phyloP scores from a whole-genome alignment of 768 basidiomycete species.

The Lactarius trivialis region DNA sequence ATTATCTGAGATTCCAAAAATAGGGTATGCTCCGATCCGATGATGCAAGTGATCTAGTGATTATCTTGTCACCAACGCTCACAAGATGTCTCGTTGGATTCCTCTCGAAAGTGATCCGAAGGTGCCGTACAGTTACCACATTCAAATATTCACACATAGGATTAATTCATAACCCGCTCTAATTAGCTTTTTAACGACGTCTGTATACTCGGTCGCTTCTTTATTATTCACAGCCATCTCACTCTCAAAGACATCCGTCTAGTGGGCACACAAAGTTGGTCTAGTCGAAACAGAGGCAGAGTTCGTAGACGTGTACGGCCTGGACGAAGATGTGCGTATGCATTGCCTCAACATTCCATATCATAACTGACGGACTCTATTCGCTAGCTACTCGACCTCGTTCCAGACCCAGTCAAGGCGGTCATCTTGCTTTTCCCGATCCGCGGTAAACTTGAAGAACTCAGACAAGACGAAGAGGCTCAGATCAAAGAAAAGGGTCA shows the following conservation, averaged over 20 bases:
- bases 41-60: not conserved
- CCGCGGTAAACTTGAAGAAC: constrained; percentile 42
- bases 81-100: constrained; percentile 45
- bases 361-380: not conserved
- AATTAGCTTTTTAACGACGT: constrained; percentile 14
- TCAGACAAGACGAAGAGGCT: constrained; percentile 54
- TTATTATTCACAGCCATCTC: constrained; percentile 5
- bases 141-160: not conserved
- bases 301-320: constrained; percentile 22
- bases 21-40: not conserved
- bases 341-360: not conserved
- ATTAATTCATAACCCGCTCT: constrained; percentile 25
- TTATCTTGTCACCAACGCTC: not conserved
- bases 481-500: constrained; percentile 42
- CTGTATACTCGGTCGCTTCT: not conserved
- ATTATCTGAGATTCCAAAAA: no score
- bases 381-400: constrained; percentile 57
- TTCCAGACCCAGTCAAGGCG: constrained; percentile 72
- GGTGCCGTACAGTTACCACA: constrained; percentile 27
- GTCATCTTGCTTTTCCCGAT: constrained; percentile 83
- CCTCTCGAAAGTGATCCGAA: constrained; percentile 75
- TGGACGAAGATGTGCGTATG: constrained; percentile 17
- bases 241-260: constrained; percentile 28
- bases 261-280: constrained; percentile 6
- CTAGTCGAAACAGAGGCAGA: constrained; percentile 7